A percentile compares a stretch with the other conserved stretches of the same genome.
These are phyloP conservation scores for Mimosa bimucronata DNA, from an alignment of 306 rosid species.

Conservation along the genomic window DNA sequence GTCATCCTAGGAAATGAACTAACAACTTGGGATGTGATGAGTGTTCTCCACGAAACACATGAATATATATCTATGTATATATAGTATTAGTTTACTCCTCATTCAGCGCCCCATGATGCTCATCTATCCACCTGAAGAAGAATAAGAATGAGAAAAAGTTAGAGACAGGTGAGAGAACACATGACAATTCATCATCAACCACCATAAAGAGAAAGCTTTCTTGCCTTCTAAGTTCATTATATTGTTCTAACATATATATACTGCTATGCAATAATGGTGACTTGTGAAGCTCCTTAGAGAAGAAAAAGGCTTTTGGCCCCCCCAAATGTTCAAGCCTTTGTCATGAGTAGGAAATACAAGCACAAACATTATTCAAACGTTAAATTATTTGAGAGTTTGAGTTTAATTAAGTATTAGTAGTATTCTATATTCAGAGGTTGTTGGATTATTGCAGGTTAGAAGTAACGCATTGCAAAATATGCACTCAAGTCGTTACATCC, in stretches of 20 bases:
- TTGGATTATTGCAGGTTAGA: slow-evolving; percentile 31
- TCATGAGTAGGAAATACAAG: not conserved
- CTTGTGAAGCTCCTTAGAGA: slow-evolving; percentile 2
- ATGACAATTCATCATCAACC: slow-evolving; percentile 36
- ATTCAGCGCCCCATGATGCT: slow-evolving; percentile 29
- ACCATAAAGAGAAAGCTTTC: slow-evolving; percentile 34
- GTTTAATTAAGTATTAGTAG: slow-evolving; percentile 10
- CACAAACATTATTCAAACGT: not conserved
- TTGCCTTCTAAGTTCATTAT: slow-evolving; percentile 56
- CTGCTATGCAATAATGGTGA: slow-evolving; percentile 22
- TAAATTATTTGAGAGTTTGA: slow-evolving; percentile 15
- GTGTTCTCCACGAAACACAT: slow-evolving; percentile 34
- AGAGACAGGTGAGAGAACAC: slow-evolving; percentile 26
- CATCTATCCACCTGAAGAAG: slow-evolving; percentile 36
- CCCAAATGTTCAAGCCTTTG: not conserved
- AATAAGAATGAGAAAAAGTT: not conserved
- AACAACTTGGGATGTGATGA: not conserved
- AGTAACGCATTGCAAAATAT: not conserved
- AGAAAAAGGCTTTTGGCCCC: not conserved
- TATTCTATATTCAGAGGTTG: slow-evolving; percentile 25
- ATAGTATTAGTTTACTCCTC: not conserved
- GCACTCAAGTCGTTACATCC: slow-evolving; percentile 1
- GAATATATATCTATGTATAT: not conserved
- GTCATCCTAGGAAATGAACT: not conserved
- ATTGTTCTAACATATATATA: not conserved